Evolutionary conservation across 352 stramenopile genomes (phyloP).

Genomic region (Thalassiosira mediterranea): DNA sequence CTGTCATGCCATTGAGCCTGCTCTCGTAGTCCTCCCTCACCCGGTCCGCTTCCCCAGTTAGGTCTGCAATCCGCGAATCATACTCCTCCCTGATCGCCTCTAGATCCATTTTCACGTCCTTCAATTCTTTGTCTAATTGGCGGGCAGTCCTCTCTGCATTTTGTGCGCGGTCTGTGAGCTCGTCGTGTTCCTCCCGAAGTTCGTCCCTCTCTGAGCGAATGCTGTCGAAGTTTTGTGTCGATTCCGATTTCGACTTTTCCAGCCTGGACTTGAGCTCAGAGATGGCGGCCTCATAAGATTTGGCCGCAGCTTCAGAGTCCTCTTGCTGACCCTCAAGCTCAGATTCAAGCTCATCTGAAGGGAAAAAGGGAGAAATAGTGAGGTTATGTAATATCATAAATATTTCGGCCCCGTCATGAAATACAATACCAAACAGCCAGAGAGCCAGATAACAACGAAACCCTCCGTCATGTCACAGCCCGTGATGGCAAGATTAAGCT

Average conservation of each 20-base stretch:
- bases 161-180: conserved; percentile 30
- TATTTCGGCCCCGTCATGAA: too few relatives aligned
- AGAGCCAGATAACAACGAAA: too few relatives aligned
- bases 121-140: conserved; percentile 32
- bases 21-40: conserved; percentile 32
- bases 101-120: conserved; percentile 44
- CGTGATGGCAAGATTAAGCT: too few relatives aligned
- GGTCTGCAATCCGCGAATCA: conserved; percentile 34
- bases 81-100: conserved; percentile 51
- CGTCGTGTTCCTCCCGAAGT: conserved; percentile 25
- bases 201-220: conserved; percentile 34
- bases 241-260: conserved; percentile 26
- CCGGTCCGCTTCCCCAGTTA: conserved; percentile 37
- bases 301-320: conserved; percentile 43
- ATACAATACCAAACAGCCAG: too few relatives aligned
- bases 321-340: conserved; percentile 39
- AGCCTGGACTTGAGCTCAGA: conserved; percentile 43
- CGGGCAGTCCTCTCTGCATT: conserved; percentile 23
- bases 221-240: conserved; percentile 8
- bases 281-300: conserved; percentile 50
- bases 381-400: too few relatives aligned
- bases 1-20: conserved; percentile 25
- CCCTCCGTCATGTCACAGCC: too few relatives aligned
- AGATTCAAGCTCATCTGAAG: conserved; percentile 34
- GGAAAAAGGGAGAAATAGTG: too few relatives aligned